Evolutionary conservation across 495 filamentous ascomycete species (phyloP).

Genomic region (Neurospora pannonica): DNA sequence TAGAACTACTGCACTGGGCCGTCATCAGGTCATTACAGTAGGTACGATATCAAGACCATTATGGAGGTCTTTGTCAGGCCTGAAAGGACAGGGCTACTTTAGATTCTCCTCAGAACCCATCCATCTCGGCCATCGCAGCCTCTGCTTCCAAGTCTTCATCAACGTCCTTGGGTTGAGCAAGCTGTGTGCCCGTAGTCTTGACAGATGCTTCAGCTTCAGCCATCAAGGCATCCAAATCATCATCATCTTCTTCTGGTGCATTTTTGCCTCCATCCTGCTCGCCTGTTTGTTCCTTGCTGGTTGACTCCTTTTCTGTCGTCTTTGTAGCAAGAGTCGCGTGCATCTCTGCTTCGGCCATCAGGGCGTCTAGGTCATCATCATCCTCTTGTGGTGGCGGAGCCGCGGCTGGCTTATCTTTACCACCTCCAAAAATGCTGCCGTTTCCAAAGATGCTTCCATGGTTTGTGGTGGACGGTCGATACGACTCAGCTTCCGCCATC

Average conservation of each 20-base stretch:
- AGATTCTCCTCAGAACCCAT: constrained; percentile 43
- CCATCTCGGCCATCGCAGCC: constrained; percentile 60
- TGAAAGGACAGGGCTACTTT: neutral
- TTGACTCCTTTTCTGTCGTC: neutral
- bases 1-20: too few species aligned
- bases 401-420: constrained; percentile 4
- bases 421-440: constrained; percentile 13
- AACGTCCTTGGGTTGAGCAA: neutral
- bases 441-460: neutral
- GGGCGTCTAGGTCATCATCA: constrained; percentile 32
- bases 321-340: neutral
- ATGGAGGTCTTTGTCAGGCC: neutral
- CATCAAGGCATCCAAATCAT: constrained; percentile 17
- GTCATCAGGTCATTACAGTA: neutral
- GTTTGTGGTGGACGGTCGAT: neutral
- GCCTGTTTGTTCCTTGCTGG: neutral
- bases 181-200: neutral
- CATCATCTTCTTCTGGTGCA: neutral
- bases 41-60: neutral
- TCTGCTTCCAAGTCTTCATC: constrained; percentile 44
- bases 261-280: constrained; percentile 7
- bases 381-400: neutral
- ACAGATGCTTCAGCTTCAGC: constrained; percentile 11
- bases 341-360: constrained; percentile 37
- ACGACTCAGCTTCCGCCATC: constrained; percentile 38